phyloP scores from a whole-genome alignment of 768 basidiomycete species.

The Infundibulicybe gibba region DNA sequence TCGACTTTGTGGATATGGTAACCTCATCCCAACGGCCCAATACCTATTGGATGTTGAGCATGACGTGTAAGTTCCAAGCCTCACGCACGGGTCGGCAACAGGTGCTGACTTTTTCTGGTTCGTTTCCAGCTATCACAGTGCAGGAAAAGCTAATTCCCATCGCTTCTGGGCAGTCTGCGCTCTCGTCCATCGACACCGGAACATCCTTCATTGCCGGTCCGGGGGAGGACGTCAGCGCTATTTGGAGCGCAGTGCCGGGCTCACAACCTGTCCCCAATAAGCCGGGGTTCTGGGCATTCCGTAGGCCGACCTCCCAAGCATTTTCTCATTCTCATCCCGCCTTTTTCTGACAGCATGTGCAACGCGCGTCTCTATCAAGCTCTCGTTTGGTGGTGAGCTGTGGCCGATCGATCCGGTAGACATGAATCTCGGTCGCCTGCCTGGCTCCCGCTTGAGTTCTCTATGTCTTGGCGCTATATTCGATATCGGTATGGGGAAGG shows the following conservation, averaged over 20 bases:
- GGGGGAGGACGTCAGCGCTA: slow-evolving; percentile 43
- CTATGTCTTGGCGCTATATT: slow-evolving; percentile 69
- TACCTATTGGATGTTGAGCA: slow-evolving; percentile 61
- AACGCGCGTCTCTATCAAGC: slow-evolving; percentile 46
- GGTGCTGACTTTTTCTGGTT: too few species aligned
- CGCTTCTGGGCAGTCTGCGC: slow-evolving; percentile 33
- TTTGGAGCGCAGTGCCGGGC: slow-evolving; percentile 68
- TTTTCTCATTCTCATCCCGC: too few species aligned
- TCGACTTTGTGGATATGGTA: slow-evolving; percentile 62
- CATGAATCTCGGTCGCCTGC: slow-evolving; percentile 70
- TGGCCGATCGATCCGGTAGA: slow-evolving; percentile 79
- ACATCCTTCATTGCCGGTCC: slow-evolving; percentile 94
- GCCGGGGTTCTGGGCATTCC: slow-evolving; percentile 77
- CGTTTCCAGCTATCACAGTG: slow-evolving; percentile 51
- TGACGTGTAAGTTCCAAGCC: slow-evolving; percentile 40
- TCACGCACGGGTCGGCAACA: neutral
- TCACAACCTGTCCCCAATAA: slow-evolving; percentile 36
- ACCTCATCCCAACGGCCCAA: slow-evolving; percentile 4
- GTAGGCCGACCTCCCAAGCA: slow-evolving; percentile 36
- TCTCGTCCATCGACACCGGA: slow-evolving; percentile 91
- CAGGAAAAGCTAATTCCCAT: slow-evolving; percentile 47
- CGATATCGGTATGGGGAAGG: slow-evolving; percentile 53
- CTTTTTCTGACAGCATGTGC: too few species aligned
- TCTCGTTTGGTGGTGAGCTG: slow-evolving; percentile 73
- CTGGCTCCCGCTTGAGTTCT: slow-evolving; percentile 24